phyloP scores from a whole-genome alignment of 257 asterid genomes.

The Solanum tarijense region DNA sequence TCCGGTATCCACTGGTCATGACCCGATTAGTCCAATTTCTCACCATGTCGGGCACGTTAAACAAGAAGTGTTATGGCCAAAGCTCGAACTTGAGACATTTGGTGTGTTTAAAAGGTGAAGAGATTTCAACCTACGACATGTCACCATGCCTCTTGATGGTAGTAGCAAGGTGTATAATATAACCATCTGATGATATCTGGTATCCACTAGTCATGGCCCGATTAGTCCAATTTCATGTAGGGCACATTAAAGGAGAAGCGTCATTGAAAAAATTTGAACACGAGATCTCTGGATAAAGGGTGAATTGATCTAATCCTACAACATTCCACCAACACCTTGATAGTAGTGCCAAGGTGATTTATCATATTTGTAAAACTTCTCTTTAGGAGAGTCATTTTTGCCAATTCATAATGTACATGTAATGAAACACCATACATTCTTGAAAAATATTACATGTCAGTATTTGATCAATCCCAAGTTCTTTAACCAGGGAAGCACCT shows the following conservation, averaged over 20 bases:
- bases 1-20: not conserved
- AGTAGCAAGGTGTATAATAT: not conserved
- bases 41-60: not conserved
- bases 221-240: not conserved
- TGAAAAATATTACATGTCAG: conserved; percentile 1
- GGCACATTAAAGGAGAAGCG: not conserved
- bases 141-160: not conserved
- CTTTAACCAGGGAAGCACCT: conserved; percentile 87
- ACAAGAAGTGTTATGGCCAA: not conserved
- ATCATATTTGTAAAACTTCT: not conserved
- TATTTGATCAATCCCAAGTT: conserved; percentile 52
- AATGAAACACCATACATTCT: not conserved
- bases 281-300: not conserved
- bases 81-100: not conserved
- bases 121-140: not conserved
- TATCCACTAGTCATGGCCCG: not conserved
- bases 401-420: not conserved
- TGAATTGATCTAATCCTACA: not conserved
- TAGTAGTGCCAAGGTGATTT: not conserved
- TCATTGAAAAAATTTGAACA: not conserved
- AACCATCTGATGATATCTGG: not conserved
- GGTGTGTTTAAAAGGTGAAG: not conserved
- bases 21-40: not conserved
- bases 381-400: not conserved
- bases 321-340: not conserved